These are phyloP conservation scores for Tetradesmus obliquus DNA, from an alignment of 139 green algal species.

Conservation along the genomic window DNA sequence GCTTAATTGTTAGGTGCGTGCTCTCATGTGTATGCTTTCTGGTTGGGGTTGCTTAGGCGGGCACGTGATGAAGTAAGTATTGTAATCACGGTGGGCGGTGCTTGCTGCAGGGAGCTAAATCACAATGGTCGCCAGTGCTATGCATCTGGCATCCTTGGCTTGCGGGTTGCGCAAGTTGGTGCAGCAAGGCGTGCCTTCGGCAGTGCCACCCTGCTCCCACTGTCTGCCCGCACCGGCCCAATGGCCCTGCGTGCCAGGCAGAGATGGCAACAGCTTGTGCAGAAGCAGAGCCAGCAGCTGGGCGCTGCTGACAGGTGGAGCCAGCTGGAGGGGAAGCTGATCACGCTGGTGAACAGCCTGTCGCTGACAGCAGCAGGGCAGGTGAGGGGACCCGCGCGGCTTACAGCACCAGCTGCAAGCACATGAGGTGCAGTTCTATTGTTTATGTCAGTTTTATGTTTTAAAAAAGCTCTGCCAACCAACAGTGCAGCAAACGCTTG, in stretches of 20 bases:
- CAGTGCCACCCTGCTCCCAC: not conserved
- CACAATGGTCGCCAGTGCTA: not conserved
- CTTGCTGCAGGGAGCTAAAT: not conserved
- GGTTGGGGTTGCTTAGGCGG: not conserved
- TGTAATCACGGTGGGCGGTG: not conserved
- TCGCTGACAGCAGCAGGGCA: constrained; percentile 36
- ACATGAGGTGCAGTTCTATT: too few relatives aligned
- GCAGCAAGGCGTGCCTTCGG: not conserved
- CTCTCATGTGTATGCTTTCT: not conserved
- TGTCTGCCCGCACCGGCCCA: not conserved
- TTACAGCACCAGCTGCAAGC: not conserved
- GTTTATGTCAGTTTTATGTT: too few relatives aligned
- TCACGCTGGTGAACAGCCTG: constrained; percentile 41
- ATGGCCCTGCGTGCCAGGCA: constrained; percentile 6
- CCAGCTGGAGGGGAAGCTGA: constrained; percentile 24
- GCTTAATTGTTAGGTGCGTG: not conserved
- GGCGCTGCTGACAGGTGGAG: not conserved
- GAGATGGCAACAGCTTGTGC: constrained; percentile 9
- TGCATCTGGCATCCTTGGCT: not conserved
- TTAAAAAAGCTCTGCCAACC: too few relatives aligned
- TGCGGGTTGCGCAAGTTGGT: not conserved
- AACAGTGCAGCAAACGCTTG: too few relatives aligned
- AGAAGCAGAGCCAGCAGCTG: constrained; percentile 14
- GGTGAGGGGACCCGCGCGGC: not conserved
- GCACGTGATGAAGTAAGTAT: not conserved